Evolutionary conservation across 2,329 filamentous ascomycete species (phyloP).

Genomic region (Diaporthe sp.): DNA sequence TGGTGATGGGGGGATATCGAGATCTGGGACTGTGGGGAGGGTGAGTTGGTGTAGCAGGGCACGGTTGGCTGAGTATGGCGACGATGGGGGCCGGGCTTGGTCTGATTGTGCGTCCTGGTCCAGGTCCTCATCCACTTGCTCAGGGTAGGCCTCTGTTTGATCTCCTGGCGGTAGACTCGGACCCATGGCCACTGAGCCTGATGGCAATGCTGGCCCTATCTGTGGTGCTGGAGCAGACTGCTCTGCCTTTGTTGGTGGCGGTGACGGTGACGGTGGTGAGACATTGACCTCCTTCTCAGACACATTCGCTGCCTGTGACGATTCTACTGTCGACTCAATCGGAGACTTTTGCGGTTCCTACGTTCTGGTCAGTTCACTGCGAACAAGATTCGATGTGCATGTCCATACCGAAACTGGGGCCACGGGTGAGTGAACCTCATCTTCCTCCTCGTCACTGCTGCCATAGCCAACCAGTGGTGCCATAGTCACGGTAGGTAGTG

Average conservation of each 20-base stretch:
- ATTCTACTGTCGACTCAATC: too few relatives aligned
- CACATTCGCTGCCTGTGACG: neutral
- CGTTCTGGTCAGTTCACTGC: neutral
- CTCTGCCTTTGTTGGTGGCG: conserved; percentile 18
- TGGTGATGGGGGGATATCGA: conserved; percentile 80
- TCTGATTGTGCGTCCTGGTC: neutral
- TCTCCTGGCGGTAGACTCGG: conserved; percentile 33
- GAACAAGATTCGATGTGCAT: neutral
- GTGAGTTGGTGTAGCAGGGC: conserved; percentile 77
- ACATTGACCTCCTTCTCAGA: neutral
- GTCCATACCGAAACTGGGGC: conserved; percentile 18
- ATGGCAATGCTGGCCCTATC: conserved; percentile 4
- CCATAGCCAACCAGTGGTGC: conserved; percentile 60
- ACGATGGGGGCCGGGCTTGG: conserved; percentile 47
- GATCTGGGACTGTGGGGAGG: conserved; percentile 76
- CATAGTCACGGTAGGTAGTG: conserved; percentile 43
- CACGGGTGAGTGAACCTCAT: conserved; percentile 38
- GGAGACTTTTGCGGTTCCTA: neutral
- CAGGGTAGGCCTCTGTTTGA: conserved; percentile 35
- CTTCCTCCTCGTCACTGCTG: conserved; percentile 62
- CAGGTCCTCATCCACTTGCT: conserved; percentile 25
- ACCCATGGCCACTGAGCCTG: conserved; percentile 29
- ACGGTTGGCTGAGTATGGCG: conserved; percentile 75
- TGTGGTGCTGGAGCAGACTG: neutral
- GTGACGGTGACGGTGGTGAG: neutral